A percentile compares a stretch with the other conserved stretches of the same genome.
phyloP scores from a whole-genome alignment of 1,139 yeast genomes.

The Pichia inconspicua region DNA sequence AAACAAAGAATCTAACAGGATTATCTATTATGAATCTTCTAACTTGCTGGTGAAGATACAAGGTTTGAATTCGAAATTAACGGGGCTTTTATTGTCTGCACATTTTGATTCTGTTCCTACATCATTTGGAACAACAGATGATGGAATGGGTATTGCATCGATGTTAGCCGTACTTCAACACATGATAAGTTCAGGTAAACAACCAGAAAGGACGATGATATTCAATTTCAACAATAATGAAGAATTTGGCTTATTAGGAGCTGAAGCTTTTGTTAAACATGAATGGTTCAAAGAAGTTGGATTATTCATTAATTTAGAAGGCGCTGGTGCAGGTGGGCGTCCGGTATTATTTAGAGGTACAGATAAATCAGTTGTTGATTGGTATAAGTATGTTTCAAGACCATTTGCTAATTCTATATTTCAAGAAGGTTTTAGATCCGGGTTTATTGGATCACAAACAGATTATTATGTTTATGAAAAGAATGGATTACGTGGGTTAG shows the following conservation, averaged over 20 bases:
- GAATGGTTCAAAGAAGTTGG: slow-evolving; percentile 62
- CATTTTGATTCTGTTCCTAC: slow-evolving; percentile 90
- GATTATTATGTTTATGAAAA: slow-evolving; percentile 69
- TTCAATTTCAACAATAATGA: slow-evolving; percentile 87
- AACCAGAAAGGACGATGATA: slow-evolving; percentile 63
- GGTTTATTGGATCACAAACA: slow-evolving; percentile 73
- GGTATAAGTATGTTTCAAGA: slow-evolving; percentile 35
- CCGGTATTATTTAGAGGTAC: slow-evolving; percentile 80
- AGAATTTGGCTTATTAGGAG: slow-evolving; percentile 85
- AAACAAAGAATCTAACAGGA: slow-evolving; percentile 33
- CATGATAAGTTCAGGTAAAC: slow-evolving; percentile 33
- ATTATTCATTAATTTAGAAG: slow-evolving; percentile 78
- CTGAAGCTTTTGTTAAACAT: slow-evolving; percentile 64
- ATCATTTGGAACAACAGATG: slow-evolving; percentile 84
- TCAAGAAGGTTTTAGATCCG: slow-evolving; percentile 74
- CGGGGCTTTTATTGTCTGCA: slow-evolving; percentile 70
- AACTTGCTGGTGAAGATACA: slow-evolving; percentile 66
- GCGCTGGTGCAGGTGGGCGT: slow-evolving; percentile 88
- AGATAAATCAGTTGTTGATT: slow-evolving; percentile 64
- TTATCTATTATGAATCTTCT: slow-evolving; percentile 70
- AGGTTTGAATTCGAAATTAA: slow-evolving; percentile 50
- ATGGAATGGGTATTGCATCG: slow-evolving; percentile 86
- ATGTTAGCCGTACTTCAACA: slow-evolving; percentile 62
- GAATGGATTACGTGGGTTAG: slow-evolving; percentile 74
- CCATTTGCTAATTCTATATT: slow-evolving; percentile 76